A percentile compares a stretch with the other conserved stretches of the same genome.
phyloP scores from a whole-genome alignment of 2,329 filamentous ascomycete species.

The Ramularia collo-cygni region DNA sequence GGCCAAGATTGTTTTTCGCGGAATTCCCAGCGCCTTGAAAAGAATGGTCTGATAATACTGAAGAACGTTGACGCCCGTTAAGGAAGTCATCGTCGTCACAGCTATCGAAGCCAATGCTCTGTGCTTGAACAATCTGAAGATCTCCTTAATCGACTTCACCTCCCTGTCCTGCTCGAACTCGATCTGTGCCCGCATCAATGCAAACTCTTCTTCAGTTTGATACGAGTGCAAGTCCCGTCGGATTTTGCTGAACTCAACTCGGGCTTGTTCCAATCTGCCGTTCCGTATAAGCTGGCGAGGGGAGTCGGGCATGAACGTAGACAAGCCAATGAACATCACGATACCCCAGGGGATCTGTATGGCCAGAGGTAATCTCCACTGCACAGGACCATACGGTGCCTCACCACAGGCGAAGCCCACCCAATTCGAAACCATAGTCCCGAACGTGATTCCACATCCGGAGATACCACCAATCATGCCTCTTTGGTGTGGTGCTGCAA shows the following conservation, averaged over 20 bases:
- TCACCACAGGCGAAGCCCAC: slow-evolving; percentile 50
- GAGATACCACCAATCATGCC: slow-evolving; percentile 47
- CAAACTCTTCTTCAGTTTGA: slow-evolving; percentile 46
- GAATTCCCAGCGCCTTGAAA: slow-evolving; percentile 50
- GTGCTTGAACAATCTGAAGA: slow-evolving; percentile 47
- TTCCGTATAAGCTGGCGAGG: slow-evolving; percentile 47
- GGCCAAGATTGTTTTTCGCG: slow-evolving; percentile 44
- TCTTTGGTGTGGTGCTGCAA: slow-evolving; percentile 39
- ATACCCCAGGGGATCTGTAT: slow-evolving; percentile 52
- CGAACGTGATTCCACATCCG: slow-evolving; percentile 50
- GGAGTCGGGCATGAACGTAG: slow-evolving; percentile 52
- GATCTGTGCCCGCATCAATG: slow-evolving; percentile 42
- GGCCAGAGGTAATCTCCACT: slow-evolving; percentile 51
- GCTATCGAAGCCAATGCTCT: slow-evolving; percentile 48
- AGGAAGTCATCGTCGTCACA: slow-evolving; percentile 51
- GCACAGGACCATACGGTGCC: slow-evolving; percentile 46
- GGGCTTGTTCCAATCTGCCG: slow-evolving; percentile 45
- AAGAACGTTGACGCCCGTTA: slow-evolving; percentile 54
- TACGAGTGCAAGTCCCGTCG: slow-evolving; percentile 40
- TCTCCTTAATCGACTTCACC: slow-evolving; percentile 46
- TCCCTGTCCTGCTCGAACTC: slow-evolving; percentile 53
- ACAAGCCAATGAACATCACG: slow-evolving; percentile 47
- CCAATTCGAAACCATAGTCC: slow-evolving; percentile 53
- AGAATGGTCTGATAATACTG: slow-evolving; percentile 43
- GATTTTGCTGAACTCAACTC: slow-evolving; percentile 43